Conservation (phyloP, 306 rosid genomes). For the Sindora glabra region DNA sequence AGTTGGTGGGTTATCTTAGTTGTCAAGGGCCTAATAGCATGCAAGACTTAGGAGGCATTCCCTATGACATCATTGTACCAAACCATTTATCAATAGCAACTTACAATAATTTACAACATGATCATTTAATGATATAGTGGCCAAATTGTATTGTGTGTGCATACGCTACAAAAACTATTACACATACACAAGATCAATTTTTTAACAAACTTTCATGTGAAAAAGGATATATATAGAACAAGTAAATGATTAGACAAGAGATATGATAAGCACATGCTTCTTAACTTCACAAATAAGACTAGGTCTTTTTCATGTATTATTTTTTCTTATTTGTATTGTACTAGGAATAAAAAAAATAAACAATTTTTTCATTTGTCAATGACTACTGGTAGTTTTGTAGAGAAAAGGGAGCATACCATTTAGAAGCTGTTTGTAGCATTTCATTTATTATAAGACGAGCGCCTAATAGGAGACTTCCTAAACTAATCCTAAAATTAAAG, state of each 20-base stretch:
- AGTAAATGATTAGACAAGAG: background rate
- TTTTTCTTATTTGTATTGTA: too few relatives aligned
- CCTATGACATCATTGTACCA: too few relatives aligned
- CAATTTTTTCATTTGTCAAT: too few relatives aligned
- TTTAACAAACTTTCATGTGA: background rate
- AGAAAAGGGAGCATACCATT: constrained; percentile 52
- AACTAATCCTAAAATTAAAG: constrained; percentile 68
- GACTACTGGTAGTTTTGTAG: background rate
- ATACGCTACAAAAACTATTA: background rate
- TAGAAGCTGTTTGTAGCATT: constrained; percentile 97
- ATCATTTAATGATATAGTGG: background rate
- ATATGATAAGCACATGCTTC: background rate
- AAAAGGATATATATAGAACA: background rate
- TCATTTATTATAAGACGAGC: constrained; percentile 83
- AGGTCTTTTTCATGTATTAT: background rate
- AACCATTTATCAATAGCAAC: too few relatives aligned
- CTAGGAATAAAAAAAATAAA: too few relatives aligned
- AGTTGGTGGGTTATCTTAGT: background rate
- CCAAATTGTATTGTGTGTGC: background rate
- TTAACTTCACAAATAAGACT: background rate
- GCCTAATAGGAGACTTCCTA: constrained; percentile 88
- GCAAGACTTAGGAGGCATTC: too few relatives aligned
- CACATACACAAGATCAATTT: background rate
- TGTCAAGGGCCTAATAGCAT: too few relatives aligned
- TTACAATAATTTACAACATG: background rate